Percentiles rank a stretch among this genome's conserved stretches.
Evolutionary conservation across 2,329 filamentous ascomycete species (phyloP).

Genomic region (Magnaporthiopsis incrustans): DNA sequence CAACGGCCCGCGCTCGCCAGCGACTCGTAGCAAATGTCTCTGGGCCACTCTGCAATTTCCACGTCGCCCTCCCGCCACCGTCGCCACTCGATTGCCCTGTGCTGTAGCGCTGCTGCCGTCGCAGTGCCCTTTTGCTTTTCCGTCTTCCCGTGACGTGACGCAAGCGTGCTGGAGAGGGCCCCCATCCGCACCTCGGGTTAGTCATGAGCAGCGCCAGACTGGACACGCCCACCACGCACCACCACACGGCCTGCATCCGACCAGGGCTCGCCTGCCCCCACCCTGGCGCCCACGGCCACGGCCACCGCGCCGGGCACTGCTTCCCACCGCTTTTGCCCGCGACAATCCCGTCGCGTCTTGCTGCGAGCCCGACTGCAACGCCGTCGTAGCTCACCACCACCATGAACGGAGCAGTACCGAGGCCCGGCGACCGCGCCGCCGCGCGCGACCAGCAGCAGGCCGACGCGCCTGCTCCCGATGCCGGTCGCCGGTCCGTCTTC

Average conservation of each 20-base stretch:
- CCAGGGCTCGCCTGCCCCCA: background rate
- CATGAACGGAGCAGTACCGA: slow-evolving; percentile 5
- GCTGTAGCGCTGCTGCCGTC: background rate
- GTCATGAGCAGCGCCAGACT: background rate
- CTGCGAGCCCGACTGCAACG: background rate
- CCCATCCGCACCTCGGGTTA: background rate
- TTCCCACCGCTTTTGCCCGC: background rate
- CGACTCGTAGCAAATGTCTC: background rate
- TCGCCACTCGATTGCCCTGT: background rate
- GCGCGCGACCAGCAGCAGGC: slow-evolving; percentile 1
- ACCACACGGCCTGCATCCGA: background rate
- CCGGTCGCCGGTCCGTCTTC: slow-evolving; percentile 3
- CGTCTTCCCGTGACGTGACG: no score
- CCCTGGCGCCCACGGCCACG: background rate
- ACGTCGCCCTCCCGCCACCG: background rate
- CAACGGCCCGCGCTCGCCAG: background rate
- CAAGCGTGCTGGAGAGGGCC: background rate
- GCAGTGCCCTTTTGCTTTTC: background rate
- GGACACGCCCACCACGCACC: background rate
- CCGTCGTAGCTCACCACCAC: slow-evolving; percentile 1
- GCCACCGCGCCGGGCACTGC: background rate
- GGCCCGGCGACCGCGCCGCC: slow-evolving; percentile 5
- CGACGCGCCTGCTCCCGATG: slow-evolving; percentile 2
- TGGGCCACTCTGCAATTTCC: background rate
- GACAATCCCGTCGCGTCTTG: background rate